Conservation (phyloP, 1,139 yeast species). For the Kodamaea alishanica region DNA sequence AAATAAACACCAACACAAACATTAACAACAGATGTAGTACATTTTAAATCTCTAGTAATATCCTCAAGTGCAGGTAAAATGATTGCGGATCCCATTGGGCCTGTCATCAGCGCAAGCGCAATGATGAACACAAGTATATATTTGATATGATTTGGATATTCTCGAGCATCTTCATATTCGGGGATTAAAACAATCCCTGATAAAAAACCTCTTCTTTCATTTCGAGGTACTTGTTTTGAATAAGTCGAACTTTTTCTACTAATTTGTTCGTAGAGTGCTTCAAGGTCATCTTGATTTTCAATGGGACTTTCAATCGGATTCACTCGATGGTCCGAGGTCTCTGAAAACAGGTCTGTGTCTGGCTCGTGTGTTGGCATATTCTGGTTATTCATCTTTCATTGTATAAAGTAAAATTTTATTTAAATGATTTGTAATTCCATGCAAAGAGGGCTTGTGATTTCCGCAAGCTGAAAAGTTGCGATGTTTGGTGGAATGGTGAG, state of each 20-base stretch:
- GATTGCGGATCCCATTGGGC: slow-evolving; percentile 92
- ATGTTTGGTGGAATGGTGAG: no score
- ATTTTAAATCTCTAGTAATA: slow-evolving; percentile 51
- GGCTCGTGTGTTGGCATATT: no score
- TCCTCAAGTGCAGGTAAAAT: slow-evolving; percentile 74
- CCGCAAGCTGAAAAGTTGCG: no score
- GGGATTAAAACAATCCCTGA: slow-evolving; percentile 55
- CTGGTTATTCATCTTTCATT: no score
- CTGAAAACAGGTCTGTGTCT: no score
- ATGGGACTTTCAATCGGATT: slow-evolving; percentile 5
- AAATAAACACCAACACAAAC: slow-evolving; percentile 78
- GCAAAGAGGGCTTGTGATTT: no score
- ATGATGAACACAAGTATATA: slow-evolving; percentile 56
- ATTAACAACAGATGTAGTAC: slow-evolving; percentile 60
- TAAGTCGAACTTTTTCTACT: background rate
- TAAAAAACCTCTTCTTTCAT: slow-evolving; percentile 53
- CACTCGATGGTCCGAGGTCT: slow-evolving; percentile 3
- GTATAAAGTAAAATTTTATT: no score
- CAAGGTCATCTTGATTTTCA: slow-evolving; percentile 3
- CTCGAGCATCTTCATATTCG: slow-evolving; percentile 71
- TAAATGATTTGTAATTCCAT: no score
- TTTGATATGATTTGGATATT: slow-evolving; percentile 51
- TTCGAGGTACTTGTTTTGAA: slow-evolving; percentile 26
- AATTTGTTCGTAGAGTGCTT: background rate
- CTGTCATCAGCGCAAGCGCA: slow-evolving; percentile 73